Evolutionary conservation across 805 yeast species (phyloP).

Genomic region (Komagataella populi): DNA sequence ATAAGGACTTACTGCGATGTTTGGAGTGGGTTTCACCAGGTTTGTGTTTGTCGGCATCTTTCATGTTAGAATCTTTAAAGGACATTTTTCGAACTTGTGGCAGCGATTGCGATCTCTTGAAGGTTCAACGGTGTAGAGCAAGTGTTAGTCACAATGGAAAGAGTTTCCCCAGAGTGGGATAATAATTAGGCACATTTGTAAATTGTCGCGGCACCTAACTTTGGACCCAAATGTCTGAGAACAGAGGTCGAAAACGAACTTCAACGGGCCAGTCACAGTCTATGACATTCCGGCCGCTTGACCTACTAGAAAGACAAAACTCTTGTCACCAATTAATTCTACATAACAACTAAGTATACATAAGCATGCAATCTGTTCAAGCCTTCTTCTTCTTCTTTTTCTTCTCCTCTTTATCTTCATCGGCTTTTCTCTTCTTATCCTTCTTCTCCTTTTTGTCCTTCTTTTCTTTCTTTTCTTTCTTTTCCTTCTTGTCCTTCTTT

Average conservation of each 20-base stretch:
- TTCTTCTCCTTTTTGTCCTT: conserved; percentile 35
- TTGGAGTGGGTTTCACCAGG: not conserved
- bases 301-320: not conserved
- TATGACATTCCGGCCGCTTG: no score
- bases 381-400: conserved; percentile 24
- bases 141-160: not conserved
- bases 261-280: not conserved
- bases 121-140: not conserved
- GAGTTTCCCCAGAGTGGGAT: not conserved
- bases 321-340: not conserved
- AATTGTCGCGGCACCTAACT: not conserved
- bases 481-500: conserved; percentile 33
- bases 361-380: conserved; percentile 6
- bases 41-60: not conserved
- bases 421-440: conserved; percentile 21
- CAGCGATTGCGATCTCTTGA: not conserved
- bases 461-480: conserved; percentile 38
- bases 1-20: not conserved
- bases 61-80: not conserved
- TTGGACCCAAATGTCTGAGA: not conserved
- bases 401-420: conserved; percentile 19
- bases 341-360: not conserved
- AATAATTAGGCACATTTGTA: not conserved
- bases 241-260: not conserved
- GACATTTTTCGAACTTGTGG: not conserved